Percentiles rank a stretch among this genome's conserved stretches.
Conservation (phyloP, 176 grass and related monocot species). For the Oryza officinalis region DNA sequence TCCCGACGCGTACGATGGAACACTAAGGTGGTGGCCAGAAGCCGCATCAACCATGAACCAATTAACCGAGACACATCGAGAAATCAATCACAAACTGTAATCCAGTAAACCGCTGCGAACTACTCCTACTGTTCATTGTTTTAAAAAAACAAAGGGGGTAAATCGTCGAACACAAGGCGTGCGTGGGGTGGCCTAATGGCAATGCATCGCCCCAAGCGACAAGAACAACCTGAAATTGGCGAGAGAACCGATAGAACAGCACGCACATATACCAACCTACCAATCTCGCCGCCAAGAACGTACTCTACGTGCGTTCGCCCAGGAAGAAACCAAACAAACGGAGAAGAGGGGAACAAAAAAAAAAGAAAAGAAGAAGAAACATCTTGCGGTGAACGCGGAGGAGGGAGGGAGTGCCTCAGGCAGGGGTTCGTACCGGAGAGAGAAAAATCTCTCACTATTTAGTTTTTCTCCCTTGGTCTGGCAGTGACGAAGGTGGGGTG, state of each 20-base stretch:
- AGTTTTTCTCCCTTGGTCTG: background rate
- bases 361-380: background rate
- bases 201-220: background rate
- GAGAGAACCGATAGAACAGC: too few species aligned
- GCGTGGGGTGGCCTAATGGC: background rate
- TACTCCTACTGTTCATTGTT: background rate
- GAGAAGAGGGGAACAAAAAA: background rate
- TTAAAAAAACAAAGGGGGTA: background rate
- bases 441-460: too few species aligned
- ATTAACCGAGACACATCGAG: background rate
- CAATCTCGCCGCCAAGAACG: constrained; percentile 16
- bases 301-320: too few species aligned
- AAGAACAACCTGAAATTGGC: background rate
- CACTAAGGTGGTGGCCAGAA: background rate
- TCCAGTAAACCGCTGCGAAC: background rate
- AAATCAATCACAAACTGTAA: background rate
- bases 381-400: background rate
- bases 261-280: background rate
- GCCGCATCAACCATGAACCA: background rate
- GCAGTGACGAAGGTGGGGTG: background rate
- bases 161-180: background rate
- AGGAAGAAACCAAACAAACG: background rate
- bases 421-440: constrained; percentile 10
- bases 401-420: background rate
- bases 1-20: background rate